Conservation (phyloP, 2,329 filamentous ascomycete genomes). For the Zelopaecilomyces penicillatus region DNA sequence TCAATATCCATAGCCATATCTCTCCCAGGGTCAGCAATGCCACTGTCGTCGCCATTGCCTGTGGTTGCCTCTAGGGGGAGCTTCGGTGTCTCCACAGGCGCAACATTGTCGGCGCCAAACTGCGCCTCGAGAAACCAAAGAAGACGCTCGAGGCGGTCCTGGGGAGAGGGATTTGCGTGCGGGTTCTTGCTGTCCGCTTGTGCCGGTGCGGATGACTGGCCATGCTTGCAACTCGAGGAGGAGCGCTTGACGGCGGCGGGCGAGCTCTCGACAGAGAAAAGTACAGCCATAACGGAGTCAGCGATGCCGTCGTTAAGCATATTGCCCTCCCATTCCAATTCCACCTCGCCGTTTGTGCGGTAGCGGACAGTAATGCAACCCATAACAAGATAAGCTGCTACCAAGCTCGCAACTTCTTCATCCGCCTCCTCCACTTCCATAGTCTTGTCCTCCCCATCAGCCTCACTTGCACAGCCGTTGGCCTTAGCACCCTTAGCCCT, state of each 20-base stretch:
- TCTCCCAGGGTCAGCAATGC: background rate
- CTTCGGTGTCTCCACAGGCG: constrained; percentile 62
- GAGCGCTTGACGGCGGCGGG: constrained; percentile 83
- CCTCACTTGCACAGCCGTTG: constrained; percentile 24
- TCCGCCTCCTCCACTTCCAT: constrained; percentile 47
- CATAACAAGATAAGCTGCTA: constrained; percentile 68
- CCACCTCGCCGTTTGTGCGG: constrained; percentile 67
- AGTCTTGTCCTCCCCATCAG: constrained; percentile 12
- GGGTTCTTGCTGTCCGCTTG: constrained; percentile 46
- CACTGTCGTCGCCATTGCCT: constrained; percentile 1
- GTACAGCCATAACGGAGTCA: constrained; percentile 90
- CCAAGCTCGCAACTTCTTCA: constrained; percentile 50
- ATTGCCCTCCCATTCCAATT: constrained; percentile 96
- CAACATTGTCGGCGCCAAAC: constrained; percentile 77
- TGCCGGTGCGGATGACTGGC: constrained; percentile 36
- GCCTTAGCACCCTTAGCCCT: constrained; percentile 23
- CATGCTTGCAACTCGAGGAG: constrained; percentile 22
- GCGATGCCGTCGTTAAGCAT: constrained; percentile 96
- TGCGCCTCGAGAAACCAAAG: constrained; percentile 97
- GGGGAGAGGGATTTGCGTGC: constrained; percentile 61
- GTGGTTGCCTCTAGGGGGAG: constrained; percentile 29
- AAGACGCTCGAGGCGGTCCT: constrained; percentile 74
- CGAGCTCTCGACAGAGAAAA: constrained; percentile 86
- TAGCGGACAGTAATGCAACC: constrained; percentile 81
- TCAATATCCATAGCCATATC: constrained; percentile 16